phyloP scores from a whole-genome alignment of 208 protist genomes.

The Blastocrithidia nonstop region DNA sequence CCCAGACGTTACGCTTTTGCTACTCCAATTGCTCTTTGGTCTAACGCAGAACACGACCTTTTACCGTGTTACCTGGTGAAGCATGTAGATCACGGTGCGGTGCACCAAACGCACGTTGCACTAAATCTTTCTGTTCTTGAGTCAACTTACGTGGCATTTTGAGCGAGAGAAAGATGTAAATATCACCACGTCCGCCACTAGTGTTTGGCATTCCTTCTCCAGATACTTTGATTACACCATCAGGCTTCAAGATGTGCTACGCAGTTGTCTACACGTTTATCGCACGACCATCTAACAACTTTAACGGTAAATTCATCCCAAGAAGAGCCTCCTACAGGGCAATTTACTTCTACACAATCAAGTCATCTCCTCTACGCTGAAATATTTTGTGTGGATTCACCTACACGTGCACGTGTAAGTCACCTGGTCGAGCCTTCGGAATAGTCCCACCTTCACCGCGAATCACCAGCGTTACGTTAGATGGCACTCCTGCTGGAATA shows the following conservation, averaged over 20 bases:
- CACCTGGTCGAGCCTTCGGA: constrained; percentile 87
- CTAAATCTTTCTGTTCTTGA: constrained; percentile 30
- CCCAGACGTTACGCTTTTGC: constrained; percentile 55
- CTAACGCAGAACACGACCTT: constrained; percentile 61
- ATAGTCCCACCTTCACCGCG: constrained; percentile 91
- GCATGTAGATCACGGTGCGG: constrained; percentile 15
- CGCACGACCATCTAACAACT: constrained; percentile 83
- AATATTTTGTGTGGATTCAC: constrained; percentile 88
- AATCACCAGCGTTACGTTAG: constrained; percentile 92
- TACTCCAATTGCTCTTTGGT: constrained; percentile 58
- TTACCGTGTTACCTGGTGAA: constrained; percentile 45
- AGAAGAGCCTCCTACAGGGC: constrained; percentile 89
- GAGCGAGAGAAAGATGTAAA: constrained; percentile 68
- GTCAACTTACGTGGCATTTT: constrained; percentile 72
- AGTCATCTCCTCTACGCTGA: constrained; percentile 87
- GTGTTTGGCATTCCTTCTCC: constrained; percentile 77
- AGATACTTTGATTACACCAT: constrained; percentile 61
- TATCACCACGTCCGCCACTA: constrained; percentile 52
- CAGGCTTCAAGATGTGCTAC: constrained; percentile 45
- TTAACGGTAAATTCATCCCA: constrained; percentile 72
- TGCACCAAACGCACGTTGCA: constrained; percentile 53
- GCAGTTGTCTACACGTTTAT: constrained; percentile 60
- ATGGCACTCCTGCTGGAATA: constrained; percentile 91
- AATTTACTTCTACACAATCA: constrained; percentile 86
- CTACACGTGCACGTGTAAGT: constrained; percentile 94